phyloP scores from a whole-genome alignment of 345 rosid genomes.

The Salix caprea region DNA sequence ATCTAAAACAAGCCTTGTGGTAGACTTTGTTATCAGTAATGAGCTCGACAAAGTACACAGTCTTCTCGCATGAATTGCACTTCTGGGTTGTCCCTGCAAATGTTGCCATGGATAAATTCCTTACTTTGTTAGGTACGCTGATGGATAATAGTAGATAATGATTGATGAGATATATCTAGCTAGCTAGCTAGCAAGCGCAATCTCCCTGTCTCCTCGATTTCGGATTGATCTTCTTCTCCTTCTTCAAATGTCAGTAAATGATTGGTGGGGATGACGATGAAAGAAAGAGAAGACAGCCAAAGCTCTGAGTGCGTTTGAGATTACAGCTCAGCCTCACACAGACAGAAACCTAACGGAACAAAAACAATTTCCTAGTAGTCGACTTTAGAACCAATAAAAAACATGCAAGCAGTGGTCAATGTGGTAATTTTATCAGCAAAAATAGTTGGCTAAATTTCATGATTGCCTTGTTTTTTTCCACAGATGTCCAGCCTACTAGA shows the following conservation, averaged over 20 bases:
- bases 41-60: slow-evolving; percentile 50
- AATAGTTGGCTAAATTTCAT: background rate
- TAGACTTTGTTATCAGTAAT: slow-evolving; percentile 41
- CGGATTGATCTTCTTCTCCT: background rate
- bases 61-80: slow-evolving; percentile 51
- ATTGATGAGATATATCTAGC: background rate
- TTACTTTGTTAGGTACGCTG: background rate
- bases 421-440: background rate
- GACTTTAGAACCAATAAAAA: background rate
- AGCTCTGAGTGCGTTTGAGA: background rate
- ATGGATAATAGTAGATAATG: background rate
- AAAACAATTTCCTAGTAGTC: background rate
- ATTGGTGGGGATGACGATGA: background rate
- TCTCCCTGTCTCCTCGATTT: background rate
- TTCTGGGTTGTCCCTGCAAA: slow-evolving; percentile 51
- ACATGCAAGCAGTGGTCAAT: slow-evolving; percentile 12
- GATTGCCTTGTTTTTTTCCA: background rate
- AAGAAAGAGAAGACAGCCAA: background rate
- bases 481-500: background rate
- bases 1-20: slow-evolving; percentile 48
- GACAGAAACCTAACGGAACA: too few relatives aligned
- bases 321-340: background rate
- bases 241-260: background rate
- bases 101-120: slow-evolving; percentile 24
- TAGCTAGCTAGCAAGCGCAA: background rate